Base-by-base conservation (phyloP, 305 asterid genomes). In the Euphrasia arctica region DNA sequence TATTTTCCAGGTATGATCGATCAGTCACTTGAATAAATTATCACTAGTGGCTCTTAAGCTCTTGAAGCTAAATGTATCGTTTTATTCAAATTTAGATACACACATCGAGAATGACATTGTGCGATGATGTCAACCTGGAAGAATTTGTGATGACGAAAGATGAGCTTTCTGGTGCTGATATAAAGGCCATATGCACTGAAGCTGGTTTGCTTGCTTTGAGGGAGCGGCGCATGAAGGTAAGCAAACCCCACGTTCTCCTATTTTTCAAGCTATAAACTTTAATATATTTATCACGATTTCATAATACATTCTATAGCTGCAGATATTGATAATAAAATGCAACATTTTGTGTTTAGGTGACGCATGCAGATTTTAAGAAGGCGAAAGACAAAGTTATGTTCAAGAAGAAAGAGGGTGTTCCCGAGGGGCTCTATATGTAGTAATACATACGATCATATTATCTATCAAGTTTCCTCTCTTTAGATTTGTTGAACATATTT, bases 91-190 rank as follows among this genome's bases (percentile, higher is more conserved):
- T 64, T 67, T 67, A 86, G 95, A 83, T 86, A 65, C 95, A 83
- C 73, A 86, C 95, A 18, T 78, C 88, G 42, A 82, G 91, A 77
- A 87, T 87, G 90, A 82, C 92, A 12, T 70, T 87, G 83, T 79
- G 88, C 75, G 92, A 83, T 81, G 92, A 87, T 74, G 95, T 87
- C 63, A 87, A 87, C 75, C 76, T 87, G 18, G 92, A 87, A 70
- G 92, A 87, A 70, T 87, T 87, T 78, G 92, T 87, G 4, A 87
- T 87, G 95, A 85, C 92, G 4, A 87, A 87, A 74, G 92, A 84
- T 45, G 95, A 84, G 79, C 78, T 87, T 54, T 87, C 91, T 55
- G 91, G 95, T 63, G 91, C 91, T 66, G 95, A 87, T 73, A 87
- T 87, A 54, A 87, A 87, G 78, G 88, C 95, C 60, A 87, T 84